A percentile compares a stretch with the other conserved stretches of the same genome.
phyloP scores from a whole-genome alignment of 1,139 yeast species.

The Yamadazyma atmosphaerica region DNA sequence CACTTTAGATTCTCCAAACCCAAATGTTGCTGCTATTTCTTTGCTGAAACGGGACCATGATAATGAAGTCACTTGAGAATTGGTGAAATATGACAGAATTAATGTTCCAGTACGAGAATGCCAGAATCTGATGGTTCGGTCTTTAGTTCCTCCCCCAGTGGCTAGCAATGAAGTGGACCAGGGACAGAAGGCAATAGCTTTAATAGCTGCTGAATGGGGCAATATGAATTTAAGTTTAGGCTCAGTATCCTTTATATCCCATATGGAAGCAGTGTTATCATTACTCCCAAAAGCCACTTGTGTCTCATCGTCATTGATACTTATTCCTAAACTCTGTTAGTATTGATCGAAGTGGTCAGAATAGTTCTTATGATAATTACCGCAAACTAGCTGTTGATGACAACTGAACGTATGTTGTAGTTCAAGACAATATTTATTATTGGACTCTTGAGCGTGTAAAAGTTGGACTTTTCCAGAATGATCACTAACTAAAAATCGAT shows the following conservation, averaged over 20 bases:
- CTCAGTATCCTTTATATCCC: conserved; percentile 51
- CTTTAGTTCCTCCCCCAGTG: conserved; percentile 47
- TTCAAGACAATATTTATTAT: conserved; percentile 10
- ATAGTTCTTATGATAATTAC: conserved; percentile 29
- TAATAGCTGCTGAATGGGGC: conserved; percentile 45
- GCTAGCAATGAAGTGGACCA: conserved; percentile 43
- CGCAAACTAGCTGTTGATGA: conserved; percentile 70
- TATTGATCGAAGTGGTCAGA: no score
- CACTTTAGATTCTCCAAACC: conserved; percentile 62
- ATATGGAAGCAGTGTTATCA: conserved; percentile 67
- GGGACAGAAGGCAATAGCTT: conserved; percentile 47
- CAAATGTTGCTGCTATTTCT: conserved; percentile 78
- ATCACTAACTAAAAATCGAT: conserved; percentile 62
- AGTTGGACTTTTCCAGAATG: conserved; percentile 61
- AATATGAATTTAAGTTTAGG: conserved; percentile 51
- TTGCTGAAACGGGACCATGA: conserved; percentile 68
- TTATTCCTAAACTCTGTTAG: conserved; percentile 41
- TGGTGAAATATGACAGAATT: conserved; percentile 53
- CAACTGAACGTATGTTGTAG: conserved; percentile 37
- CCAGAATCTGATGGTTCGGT: conserved; percentile 69
- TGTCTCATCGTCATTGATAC: conserved; percentile 46
- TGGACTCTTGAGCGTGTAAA: conserved; percentile 30
- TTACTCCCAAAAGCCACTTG: conserved; percentile 73
- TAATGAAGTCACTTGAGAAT: conserved; percentile 76
- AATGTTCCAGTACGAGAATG: conserved; percentile 76